Base-by-base conservation (phyloP, 2,329 filamentous ascomycete species). In the Monosporascus sp. region DNA sequence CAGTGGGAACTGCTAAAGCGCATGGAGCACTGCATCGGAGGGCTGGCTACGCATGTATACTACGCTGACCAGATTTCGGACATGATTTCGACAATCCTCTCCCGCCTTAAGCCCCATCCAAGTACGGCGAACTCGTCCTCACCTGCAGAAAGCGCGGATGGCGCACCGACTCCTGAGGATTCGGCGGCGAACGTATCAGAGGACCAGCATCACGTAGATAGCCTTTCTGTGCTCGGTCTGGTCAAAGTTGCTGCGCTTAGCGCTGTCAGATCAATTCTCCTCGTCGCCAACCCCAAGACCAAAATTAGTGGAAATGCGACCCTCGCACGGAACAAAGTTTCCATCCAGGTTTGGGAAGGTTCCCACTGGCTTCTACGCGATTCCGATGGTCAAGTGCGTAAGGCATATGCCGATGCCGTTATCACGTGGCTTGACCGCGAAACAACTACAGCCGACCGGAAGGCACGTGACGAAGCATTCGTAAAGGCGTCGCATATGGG, bases 1-100 rank as follows among this genome's bases (percentile, higher is more conserved):
- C 80, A 86, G 49, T 78, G 79, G 57, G 80, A 86, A 60, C 77
- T 97, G 17, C 74, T 96, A 27, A 70, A 76, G 37, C 82, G 86
- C 35, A 79, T 97, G 17, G 87, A 94, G 67, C 79, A 82, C 60
- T 96, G 90, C 71, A 91, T 97, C 56, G 91, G 91, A n/a, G 85
- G 92, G 67, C 76, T 99, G 27, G 91, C 92, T 2, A 96, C 90
- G 1, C 94, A 99, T 66, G 86, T 97, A 35, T 99, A 99, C 74
- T 99, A 99, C 68, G 89, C 89, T 2, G 93, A 97, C 63, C 94
- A 99, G 70, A 90, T 97, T 52, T 86, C 89, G 1, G 94, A 99
- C 70, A 97, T 97, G 91, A 85, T 97, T 50, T 81, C 85, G 20
- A 85, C 90, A 1, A 86, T 97, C 45, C 74, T 97, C 17, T 74